Conservation (phyloP, 331 rosid species). For the Pyracantha coccinea region DNA sequence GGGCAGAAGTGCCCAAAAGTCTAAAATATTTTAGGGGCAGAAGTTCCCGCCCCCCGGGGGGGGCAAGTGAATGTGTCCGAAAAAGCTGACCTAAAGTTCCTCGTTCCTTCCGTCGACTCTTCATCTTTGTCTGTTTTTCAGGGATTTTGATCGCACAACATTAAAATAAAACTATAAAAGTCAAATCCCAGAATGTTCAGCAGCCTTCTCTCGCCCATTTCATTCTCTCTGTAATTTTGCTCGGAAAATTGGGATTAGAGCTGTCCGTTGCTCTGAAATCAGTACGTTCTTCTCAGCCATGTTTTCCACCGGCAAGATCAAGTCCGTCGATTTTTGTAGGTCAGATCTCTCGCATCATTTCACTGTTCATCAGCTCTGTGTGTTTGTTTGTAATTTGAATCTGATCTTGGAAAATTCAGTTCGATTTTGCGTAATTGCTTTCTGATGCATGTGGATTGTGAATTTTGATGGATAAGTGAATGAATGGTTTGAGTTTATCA, state of each 20-base stretch:
- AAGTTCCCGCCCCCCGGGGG: no score
- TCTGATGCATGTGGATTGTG: neutral
- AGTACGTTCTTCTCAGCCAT: constrained; percentile 20
- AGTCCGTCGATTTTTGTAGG: constrained; percentile 90
- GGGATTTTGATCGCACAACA: no score
- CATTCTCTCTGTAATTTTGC: neutral
- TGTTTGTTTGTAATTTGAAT: neutral
- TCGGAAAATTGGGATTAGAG: neutral
- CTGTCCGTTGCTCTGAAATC: no score
- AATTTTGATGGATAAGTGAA: neutral
- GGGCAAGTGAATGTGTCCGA: no score
- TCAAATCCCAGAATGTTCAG: no score
- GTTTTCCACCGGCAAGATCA: constrained; percentile 61
- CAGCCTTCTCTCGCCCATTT: neutral
- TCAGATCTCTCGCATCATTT: constrained; percentile 23
- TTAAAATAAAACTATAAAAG: no score
- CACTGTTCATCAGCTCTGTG: neutral
- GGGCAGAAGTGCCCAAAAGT: no score
- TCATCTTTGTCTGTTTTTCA: no score
- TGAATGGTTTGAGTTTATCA: neutral
- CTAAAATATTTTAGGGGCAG: no score
- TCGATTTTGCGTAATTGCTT: neutral
- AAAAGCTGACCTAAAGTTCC: no score
- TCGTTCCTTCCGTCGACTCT: no score
- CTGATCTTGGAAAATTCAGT: neutral